These are phyloP conservation scores for Sporothrix luriei DNA, from an alignment of 2,329 filamentous ascomycete species.

Conservation along the genomic window DNA sequence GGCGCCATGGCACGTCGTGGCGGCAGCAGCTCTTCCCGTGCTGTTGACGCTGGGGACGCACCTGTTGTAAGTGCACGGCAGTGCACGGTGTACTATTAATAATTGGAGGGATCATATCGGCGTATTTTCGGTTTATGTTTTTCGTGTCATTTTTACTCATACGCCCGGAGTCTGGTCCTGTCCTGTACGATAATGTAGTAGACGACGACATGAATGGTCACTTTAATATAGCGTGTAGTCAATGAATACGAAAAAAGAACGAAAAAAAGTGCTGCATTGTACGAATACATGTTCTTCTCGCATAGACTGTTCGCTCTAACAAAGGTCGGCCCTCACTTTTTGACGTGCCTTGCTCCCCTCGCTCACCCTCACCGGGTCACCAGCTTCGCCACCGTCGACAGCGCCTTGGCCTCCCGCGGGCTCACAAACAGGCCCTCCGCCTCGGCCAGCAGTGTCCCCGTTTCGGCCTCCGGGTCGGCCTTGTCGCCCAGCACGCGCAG, in stretches of 20 bases:
- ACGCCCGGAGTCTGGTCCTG: too few species aligned
- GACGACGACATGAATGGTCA: not conserved
- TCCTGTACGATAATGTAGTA: not conserved
- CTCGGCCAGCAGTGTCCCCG: constrained; percentile 71
- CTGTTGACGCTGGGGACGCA: not conserved
- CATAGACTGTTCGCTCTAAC: too few species aligned
- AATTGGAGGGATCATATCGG: not conserved
- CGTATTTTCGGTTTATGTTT: not conserved
- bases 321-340: too few species aligned
- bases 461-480: constrained; percentile 54
- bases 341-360: too few species aligned
- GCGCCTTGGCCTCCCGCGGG: constrained; percentile 50
- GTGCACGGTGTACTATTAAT: not conserved
- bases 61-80: not conserved
- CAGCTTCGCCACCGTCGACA: not conserved
- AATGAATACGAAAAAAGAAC: too few species aligned
- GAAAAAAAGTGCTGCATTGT: too few species aligned
- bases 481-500: constrained; percentile 72
- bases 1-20: not conserved
- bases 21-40: not conserved
- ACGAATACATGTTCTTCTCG: too few species aligned
- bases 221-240: too few species aligned
- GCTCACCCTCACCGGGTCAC: not conserved
- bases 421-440: constrained; percentile 87
- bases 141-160: not conserved